Conservation (phyloP, 2,329 filamentous ascomycete species). For the Amphichorda felina region DNA sequence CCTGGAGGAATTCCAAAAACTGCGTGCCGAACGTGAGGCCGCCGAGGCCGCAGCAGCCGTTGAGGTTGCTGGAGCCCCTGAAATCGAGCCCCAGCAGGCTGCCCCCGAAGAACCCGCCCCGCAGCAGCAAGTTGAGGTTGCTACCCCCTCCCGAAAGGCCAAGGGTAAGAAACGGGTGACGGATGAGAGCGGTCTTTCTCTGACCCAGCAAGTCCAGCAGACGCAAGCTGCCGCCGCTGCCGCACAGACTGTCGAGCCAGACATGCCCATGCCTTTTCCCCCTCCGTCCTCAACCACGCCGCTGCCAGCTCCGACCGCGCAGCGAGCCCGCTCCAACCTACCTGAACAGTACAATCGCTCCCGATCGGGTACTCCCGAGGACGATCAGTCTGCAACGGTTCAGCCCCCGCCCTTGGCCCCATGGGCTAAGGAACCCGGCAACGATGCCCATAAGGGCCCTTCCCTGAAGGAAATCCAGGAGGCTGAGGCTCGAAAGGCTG, state of each 20-base stretch:
- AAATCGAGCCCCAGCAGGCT: neutral
- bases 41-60: conserved; percentile 24
- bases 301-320: conserved; percentile 77
- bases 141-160: conserved; percentile 2
- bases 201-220: conserved; percentile 79
- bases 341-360: conserved; percentile 64
- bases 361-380: conserved; percentile 65
- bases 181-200: conserved; percentile 39
- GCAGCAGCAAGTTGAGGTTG: neutral
- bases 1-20: conserved; percentile 70
- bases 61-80: conserved; percentile 10
- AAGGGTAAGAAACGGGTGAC: conserved; percentile 16
- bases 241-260: conserved; percentile 37
- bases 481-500: conserved; percentile 84
- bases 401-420: conserved; percentile 69
- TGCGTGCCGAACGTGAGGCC: conserved; percentile 62
- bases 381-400: conserved; percentile 21
- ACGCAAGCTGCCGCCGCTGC: conserved; percentile 39
- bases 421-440: conserved; percentile 81
- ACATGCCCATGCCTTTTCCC: conserved; percentile 66
- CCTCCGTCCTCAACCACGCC: conserved; percentile 68
- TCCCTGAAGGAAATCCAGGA: conserved; percentile 96
- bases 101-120: neutral
- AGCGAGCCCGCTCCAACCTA: conserved; percentile 72
- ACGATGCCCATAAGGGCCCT: conserved; percentile 64